Conservation (phyloP, 2,329 filamentous ascomycete genomes). For the Aspergillus caelatus region DNA sequence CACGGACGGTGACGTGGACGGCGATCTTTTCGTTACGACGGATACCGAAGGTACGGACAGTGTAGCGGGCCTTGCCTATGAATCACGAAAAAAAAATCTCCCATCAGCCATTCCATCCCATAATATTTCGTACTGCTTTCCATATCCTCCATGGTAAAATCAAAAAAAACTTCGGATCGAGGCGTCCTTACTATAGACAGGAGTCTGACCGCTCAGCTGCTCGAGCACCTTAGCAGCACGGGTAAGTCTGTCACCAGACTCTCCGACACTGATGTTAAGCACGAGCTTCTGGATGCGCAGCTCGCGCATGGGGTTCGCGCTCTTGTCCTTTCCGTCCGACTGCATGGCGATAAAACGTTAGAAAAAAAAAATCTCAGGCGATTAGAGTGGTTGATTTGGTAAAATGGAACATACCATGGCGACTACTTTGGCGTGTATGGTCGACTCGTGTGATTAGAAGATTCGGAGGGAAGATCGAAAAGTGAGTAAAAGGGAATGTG, state of each 20-base stretch:
- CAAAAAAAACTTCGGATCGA: not conserved
- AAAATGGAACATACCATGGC: conserved; percentile 50
- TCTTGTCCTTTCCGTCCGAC: conserved; percentile 76
- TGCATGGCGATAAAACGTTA: conserved; percentile 42
- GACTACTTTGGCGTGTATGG: conserved; percentile 45
- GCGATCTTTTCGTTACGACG: conserved; percentile 99
- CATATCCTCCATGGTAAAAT: not conserved
- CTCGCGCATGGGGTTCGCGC: conserved; percentile 98
- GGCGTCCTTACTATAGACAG: conserved; percentile 86
- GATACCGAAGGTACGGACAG: conserved; percentile 99
- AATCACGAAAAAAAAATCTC: conserved; percentile 23
- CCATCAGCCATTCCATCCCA: conserved; percentile 19
- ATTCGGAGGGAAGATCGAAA: conserved; percentile 31
- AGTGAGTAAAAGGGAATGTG: conserved; percentile 39
- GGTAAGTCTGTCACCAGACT: conserved; percentile 99
- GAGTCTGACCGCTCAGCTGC: conserved; percentile 98
- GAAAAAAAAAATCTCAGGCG: not conserved
- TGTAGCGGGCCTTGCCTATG: conserved; percentile 98
- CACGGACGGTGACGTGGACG: conserved; percentile 98
- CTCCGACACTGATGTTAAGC: conserved; percentile 99
- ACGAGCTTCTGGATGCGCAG: conserved; percentile 99
- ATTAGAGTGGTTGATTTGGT: conserved; percentile 9
- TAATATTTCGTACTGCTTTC: not conserved
- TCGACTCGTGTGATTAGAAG: conserved; percentile 40
- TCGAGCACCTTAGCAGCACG: conserved; percentile 99